These are phyloP conservation scores for Colletotrichum salicis DNA, from an alignment of 2,329 filamentous ascomycete genomes.

Conservation along the genomic window DNA sequence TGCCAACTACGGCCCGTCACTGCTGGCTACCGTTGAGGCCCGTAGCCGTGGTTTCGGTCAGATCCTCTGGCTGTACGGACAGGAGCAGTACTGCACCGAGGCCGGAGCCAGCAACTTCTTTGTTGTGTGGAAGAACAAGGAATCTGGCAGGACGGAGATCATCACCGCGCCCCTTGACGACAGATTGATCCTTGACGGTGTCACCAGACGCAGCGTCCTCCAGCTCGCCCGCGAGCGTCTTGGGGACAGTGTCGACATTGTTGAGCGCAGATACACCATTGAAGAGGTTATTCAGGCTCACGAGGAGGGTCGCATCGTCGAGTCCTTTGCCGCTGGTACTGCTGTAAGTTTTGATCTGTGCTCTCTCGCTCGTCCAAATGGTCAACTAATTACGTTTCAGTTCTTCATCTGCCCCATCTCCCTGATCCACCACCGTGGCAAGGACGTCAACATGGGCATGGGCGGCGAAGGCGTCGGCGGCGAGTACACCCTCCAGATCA, in stretches of 20 bases:
- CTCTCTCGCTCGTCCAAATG: background rate
- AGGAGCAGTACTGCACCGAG: conserved; percentile 83
- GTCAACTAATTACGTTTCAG: conserved; percentile 50
- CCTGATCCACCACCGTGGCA: conserved; percentile 73
- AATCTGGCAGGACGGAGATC: conserved; percentile 71
- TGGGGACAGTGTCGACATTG: conserved; percentile 70
- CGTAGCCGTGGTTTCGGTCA: conserved; percentile 81
- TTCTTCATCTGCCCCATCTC: conserved; percentile 78
- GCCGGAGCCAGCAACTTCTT: conserved; percentile 95
- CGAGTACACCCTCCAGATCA: conserved; percentile 69
- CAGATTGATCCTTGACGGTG: conserved; percentile 85
- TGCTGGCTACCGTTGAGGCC: conserved; percentile 83
- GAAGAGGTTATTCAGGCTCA: conserved; percentile 78
- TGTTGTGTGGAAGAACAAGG: conserved; percentile 77
- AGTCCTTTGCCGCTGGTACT: conserved; percentile 88
- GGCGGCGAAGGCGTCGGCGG: conserved; percentile 63
- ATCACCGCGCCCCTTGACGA: conserved; percentile 87
- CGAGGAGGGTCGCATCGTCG: conserved; percentile 79
- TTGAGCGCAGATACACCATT: conserved; percentile 87
- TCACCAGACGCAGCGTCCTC: conserved; percentile 84
- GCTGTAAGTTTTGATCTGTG: conserved; percentile 67
- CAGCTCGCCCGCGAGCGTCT: conserved; percentile 76
- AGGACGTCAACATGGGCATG: conserved; percentile 72
- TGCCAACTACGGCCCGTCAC: conserved; percentile 89
- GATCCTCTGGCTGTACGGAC: conserved; percentile 92